These are phyloP conservation scores for Camellia oleifera DNA, from an alignment of 179 eudicot species.

Conservation along the genomic window DNA sequence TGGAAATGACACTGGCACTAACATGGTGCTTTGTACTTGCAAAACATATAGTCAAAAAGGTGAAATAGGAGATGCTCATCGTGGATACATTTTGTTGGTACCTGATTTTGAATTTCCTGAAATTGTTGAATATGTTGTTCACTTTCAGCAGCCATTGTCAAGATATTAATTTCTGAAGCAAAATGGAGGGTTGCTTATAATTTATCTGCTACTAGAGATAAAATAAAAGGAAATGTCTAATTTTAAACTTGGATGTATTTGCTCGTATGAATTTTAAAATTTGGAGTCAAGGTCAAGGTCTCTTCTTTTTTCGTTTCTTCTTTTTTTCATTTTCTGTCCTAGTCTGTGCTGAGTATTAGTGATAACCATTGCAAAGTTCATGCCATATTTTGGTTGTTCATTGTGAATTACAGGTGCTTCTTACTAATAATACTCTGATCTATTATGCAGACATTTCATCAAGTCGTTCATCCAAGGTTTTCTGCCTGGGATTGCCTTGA, in stretches of 20 bases:
- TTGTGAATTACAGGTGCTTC: not conserved
- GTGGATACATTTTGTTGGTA: not conserved
- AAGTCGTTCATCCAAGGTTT: slow-evolving; percentile 76
- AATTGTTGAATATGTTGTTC: not conserved
- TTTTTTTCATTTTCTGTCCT: not conserved
- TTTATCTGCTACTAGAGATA: not conserved
- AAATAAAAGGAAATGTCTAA: not conserved
- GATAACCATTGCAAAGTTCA: not conserved
- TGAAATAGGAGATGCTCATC: not conserved
- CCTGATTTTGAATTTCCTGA: not conserved
- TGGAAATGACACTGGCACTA: not conserved
- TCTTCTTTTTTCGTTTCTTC: not conserved
- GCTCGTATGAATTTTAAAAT: not conserved
- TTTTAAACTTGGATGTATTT: not conserved
- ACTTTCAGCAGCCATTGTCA: not conserved
- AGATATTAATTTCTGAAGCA: not conserved
- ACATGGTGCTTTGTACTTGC: not conserved
- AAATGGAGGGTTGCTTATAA: not conserved
- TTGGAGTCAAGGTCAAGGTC: not conserved
- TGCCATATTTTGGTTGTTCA: not conserved
- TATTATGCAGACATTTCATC: slow-evolving; percentile 58
- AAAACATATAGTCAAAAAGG: not conserved
- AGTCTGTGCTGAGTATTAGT: not conserved
- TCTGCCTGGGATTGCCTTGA: slow-evolving; percentile 88
- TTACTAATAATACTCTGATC: slow-evolving; percentile 5